Evolutionary conservation across 257 asterid genomes (phyloP).

Genomic region (Asclepias syriaca): DNA sequence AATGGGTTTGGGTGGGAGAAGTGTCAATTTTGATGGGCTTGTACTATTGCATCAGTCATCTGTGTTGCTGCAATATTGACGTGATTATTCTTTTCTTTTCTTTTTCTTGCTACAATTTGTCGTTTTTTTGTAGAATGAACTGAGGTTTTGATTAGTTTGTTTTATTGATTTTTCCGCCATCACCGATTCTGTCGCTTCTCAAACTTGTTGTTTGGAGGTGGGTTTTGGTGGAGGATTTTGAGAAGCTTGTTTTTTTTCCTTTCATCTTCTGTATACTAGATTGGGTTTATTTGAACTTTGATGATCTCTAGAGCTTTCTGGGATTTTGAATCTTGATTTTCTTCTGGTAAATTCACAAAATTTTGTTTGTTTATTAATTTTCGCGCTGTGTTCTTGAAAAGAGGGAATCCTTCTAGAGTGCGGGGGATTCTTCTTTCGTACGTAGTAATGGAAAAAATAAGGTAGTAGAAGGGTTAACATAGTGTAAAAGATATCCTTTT

Average conservation of each 20-base stretch:
- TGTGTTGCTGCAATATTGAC: constrained; percentile 1
- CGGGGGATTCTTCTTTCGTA: background rate
- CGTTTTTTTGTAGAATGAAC: background rate
- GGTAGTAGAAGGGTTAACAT: background rate
- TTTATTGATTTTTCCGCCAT: background rate
- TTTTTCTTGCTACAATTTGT: background rate
- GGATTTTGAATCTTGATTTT: constrained; percentile 14
- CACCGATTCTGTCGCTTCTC: background rate
- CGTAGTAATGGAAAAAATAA: background rate
- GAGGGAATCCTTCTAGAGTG: background rate
- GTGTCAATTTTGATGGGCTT: background rate
- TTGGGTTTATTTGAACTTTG: background rate
- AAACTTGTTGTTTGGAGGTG: background rate
- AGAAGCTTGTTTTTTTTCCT: constrained; percentile 3
- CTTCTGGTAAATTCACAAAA: background rate
- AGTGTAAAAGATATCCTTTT: constrained; percentile 1
- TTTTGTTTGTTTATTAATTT: constrained; percentile 2
- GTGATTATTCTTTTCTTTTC: constrained; percentile 1
- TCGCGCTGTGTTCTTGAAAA: background rate
- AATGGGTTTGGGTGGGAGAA: background rate
- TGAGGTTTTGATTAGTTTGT: background rate
- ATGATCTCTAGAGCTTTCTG: background rate
- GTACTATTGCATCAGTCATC: background rate
- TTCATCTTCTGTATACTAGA: background rate
- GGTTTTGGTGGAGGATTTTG: constrained; percentile 1